These are phyloP conservation scores for Monosporascus sp. DNA, from an alignment of 2,329 filamentous ascomycete species.

Conservation along the genomic window DNA sequence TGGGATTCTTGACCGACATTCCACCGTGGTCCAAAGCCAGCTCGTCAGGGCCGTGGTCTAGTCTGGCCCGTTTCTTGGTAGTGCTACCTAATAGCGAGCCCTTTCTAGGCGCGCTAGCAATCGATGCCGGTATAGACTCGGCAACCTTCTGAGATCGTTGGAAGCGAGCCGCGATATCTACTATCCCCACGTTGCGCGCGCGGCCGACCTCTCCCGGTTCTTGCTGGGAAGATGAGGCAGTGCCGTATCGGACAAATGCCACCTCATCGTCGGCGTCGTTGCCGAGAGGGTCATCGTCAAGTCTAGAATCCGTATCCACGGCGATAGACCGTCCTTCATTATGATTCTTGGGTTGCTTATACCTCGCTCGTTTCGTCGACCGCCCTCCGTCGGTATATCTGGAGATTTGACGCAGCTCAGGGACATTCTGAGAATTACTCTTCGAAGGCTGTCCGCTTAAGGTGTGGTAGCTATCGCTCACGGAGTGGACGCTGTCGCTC, in stretches of 20 bases:
- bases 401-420: constrained; percentile 9
- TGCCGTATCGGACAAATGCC: constrained; percentile 1
- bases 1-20: constrained; percentile 7
- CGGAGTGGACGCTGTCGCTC: constrained; percentile 6
- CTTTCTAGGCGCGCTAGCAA: background rate
- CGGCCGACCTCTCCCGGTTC: background rate
- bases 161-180: background rate
- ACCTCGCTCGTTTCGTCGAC: constrained; percentile 1
- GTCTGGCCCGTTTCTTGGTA: background rate
- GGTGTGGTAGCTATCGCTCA: constrained; percentile 15
- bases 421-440: constrained; percentile 4
- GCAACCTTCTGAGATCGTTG: background rate
- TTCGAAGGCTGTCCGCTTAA: constrained; percentile 9
- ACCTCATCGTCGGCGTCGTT: constrained; percentile 7
- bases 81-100: background rate
- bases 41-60: constrained; percentile 13
- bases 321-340: background rate
- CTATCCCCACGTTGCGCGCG: background rate
- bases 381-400: background rate
- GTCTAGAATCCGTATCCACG: background rate
- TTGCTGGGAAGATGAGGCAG: background rate
- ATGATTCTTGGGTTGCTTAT: background rate
- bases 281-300: constrained; percentile 1
- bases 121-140: background rate
- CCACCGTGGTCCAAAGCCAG: constrained; percentile 13